Conservation (phyloP, 1,284 basidiomycete species). For the Ceraceosorus guamensis region DNA sequence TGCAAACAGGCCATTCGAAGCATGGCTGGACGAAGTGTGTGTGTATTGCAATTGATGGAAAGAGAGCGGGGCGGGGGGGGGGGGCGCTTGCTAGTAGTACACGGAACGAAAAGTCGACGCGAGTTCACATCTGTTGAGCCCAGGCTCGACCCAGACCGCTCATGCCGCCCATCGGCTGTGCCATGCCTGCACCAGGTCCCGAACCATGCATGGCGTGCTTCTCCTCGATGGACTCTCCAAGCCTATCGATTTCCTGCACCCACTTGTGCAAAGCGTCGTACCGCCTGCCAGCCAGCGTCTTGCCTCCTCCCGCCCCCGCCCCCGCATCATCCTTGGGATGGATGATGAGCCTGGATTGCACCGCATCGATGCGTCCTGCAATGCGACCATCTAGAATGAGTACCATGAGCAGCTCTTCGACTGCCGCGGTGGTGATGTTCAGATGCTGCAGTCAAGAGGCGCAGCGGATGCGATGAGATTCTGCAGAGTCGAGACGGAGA, state of each 20-base stretch:
- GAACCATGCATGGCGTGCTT: no score
- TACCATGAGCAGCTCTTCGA: slow-evolving; percentile 84
- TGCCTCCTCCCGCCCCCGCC: slow-evolving; percentile 53
- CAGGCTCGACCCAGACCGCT: no score
- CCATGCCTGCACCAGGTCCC: no score
- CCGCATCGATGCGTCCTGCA: slow-evolving; percentile 90
- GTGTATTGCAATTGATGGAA: no score
- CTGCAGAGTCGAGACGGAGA: background rate
- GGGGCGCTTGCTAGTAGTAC: no score
- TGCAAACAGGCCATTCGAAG: no score
- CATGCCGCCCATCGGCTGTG: no score
- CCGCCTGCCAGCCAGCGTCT: slow-evolving; percentile 71
- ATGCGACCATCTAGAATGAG: slow-evolving; percentile 92
- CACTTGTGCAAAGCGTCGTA: slow-evolving; percentile 74
- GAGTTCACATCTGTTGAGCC: no score
- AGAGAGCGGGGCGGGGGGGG: no score
- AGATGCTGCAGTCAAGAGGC: slow-evolving; percentile 68
- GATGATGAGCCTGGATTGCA: slow-evolving; percentile 66
- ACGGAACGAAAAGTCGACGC: no score
- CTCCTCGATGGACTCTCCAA: slow-evolving; percentile 65
- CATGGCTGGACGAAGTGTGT: no score
- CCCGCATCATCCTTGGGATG: slow-evolving; percentile 8
- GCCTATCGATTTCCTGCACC: slow-evolving; percentile 65
- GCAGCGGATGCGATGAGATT: background rate
- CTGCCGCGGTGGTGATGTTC: slow-evolving; percentile 76